Evolutionary conservation across 495 filamentous ascomycete genomes (phyloP).

Genomic region (Aspergillus leporis): DNA sequence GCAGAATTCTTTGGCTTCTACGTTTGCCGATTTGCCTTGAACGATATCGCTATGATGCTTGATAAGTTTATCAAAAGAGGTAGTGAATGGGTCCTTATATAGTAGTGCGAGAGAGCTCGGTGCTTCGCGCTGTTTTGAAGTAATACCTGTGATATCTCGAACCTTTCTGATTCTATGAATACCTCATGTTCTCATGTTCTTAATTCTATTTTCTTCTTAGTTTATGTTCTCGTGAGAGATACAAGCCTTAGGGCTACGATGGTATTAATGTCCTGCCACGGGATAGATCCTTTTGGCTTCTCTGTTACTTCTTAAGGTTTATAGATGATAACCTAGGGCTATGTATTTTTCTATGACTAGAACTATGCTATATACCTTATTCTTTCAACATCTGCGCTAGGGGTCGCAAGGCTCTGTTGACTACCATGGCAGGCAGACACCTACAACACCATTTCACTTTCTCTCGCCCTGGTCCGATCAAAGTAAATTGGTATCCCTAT

Average conservation of each 20-base stretch:
- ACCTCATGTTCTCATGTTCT: conserved; percentile 19
- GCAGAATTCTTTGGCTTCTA: conserved; percentile 98
- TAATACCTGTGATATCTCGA: background rate
- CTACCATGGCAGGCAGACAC: background rate
- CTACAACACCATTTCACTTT: background rate
- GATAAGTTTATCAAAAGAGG: conserved; percentile 98
- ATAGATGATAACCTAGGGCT: background rate
- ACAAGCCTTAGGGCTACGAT: background rate
- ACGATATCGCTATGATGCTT: conserved; percentile 81
- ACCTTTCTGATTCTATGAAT: background rate
- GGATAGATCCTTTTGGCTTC: background rate
- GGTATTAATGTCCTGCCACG: background rate
- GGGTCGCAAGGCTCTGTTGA: background rate
- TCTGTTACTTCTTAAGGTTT: too few species aligned
- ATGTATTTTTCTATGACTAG: background rate
- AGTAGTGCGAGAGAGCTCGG: background rate
- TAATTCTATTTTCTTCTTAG: background rate
- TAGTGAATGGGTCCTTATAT: conserved; percentile 86
- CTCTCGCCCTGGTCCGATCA: background rate
- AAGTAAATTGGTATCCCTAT: background rate
- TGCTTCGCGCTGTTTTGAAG: background rate
- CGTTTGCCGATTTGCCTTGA: conserved; percentile 87
- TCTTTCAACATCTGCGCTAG: background rate
- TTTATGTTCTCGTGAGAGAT: background rate
- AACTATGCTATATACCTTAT: background rate